phyloP scores from a whole-genome alignment of 1,284 basidiomycete genomes.

The Cystobasidium pallidum region DNA sequence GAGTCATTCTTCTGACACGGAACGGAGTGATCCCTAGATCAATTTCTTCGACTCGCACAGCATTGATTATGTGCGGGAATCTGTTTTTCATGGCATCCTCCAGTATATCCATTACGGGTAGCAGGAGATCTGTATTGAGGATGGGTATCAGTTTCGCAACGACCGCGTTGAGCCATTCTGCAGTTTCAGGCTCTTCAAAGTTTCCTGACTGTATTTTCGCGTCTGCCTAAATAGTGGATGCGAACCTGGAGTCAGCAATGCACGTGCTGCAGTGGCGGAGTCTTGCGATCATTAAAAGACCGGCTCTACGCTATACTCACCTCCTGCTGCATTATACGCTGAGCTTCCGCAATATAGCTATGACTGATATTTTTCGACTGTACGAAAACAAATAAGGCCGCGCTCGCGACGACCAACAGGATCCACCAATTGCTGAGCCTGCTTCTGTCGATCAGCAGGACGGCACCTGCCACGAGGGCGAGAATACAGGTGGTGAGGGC shows the following conservation, averaged over 20 bases:
- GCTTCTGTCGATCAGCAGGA: slow-evolving; percentile 17
- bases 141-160: slow-evolving; percentile 30
- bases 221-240: neutral
- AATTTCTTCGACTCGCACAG: slow-evolving; percentile 38
- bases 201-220: neutral
- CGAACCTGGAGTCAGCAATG: neutral
- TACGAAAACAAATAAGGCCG: neutral
- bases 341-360: slow-evolving; percentile 15
- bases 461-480: neutral
- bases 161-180: slow-evolving; percentile 39
- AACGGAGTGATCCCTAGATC: slow-evolving; percentile 35
- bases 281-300: no score
- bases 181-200: slow-evolving; percentile 19
- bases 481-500: neutral
- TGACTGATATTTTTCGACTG: slow-evolving; percentile 8
- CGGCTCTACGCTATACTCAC: neutral
- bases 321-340: slow-evolving; percentile 8
- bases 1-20: slow-evolving; percentile 24
- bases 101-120: slow-evolving; percentile 35
- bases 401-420: neutral
- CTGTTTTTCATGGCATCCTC: slow-evolving; percentile 39
- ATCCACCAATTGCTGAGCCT: slow-evolving; percentile 24
- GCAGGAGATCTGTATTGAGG: slow-evolving; percentile 39
- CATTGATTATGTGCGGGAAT: slow-evolving; percentile 31
- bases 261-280: slow-evolving; percentile 1